These are phyloP conservation scores for Xylaria sp. DNA, from an alignment of 2,329 filamentous ascomycete species.

Conservation along the genomic window DNA sequence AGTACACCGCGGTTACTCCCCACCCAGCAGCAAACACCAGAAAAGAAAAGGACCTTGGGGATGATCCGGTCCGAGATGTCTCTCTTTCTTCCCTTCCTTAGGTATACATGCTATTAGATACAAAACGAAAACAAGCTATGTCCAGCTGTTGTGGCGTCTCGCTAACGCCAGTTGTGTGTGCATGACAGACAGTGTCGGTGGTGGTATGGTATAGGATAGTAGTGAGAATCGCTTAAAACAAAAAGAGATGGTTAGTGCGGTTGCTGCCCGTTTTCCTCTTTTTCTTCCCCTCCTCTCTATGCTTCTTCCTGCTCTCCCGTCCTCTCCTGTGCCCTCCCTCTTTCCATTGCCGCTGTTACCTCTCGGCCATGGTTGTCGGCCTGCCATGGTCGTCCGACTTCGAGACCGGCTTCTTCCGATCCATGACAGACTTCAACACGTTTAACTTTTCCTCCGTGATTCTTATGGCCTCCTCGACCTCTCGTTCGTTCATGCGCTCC, in stretches of 20 bases:
- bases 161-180: conserved; percentile 19
- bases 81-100: background rate
- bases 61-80: too few species aligned
- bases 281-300: background rate
- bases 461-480: conserved; percentile 78
- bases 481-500: conserved; percentile 68
- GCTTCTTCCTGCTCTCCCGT: background rate
- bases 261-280: background rate
- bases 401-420: conserved; percentile 50
- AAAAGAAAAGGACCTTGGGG: background rate
- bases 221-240: background rate
- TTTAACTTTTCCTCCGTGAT: conserved; percentile 85
- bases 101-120: conserved; percentile 26
- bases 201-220: conserved; percentile 5
- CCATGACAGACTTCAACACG: conserved; percentile 73
- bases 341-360: conserved; percentile 10
- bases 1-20: too few species aligned
- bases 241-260: background rate
- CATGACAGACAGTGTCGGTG: conserved; percentile 3
- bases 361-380: conserved; percentile 25
- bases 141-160: conserved; percentile 23
- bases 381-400: conserved; percentile 17
- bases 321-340: background rate
- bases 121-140: conserved; percentile 19
- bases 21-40: too few species aligned